phyloP scores from a whole-genome alignment of 192 early-diverging fungal species.

The Coemansia sp. region DNA sequence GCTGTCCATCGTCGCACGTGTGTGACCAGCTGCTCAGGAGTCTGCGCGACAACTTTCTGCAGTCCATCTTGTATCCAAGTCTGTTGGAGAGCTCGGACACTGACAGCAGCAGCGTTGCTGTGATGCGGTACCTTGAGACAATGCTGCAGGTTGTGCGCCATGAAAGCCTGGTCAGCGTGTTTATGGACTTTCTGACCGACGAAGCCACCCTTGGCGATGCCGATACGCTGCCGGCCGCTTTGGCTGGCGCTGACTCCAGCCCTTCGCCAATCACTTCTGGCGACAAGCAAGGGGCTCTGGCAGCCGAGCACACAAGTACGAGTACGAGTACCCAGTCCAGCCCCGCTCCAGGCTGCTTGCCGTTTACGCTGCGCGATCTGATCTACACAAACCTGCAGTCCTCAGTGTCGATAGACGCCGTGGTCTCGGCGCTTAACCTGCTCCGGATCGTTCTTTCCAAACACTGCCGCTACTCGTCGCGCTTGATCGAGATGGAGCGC shows the following conservation, averaged over 20 bases:
- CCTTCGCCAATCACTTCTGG: background rate
- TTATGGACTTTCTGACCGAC: slow-evolving; percentile 78
- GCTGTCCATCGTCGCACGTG: slow-evolving; percentile 42
- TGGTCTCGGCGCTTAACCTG: slow-evolving; percentile 80
- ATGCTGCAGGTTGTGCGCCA: slow-evolving; percentile 76
- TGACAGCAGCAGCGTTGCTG: slow-evolving; percentile 85
- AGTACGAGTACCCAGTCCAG: slow-evolving; percentile 2
- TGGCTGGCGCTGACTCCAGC: background rate
- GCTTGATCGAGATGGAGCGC: slow-evolving; percentile 72
- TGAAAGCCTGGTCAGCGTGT: slow-evolving; percentile 69
- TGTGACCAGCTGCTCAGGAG: slow-evolving; percentile 61
- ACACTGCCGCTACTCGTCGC: slow-evolving; percentile 76
- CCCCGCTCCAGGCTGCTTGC: slow-evolving; percentile 16
- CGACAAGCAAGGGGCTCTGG: background rate
- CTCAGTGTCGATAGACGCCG: slow-evolving; percentile 75
- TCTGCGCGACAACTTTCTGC: slow-evolving; percentile 77
- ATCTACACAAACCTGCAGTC: slow-evolving; percentile 88
- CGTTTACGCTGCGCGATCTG: slow-evolving; percentile 78
- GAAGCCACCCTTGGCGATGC: slow-evolving; percentile 54
- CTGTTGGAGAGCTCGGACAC: slow-evolving; percentile 86
- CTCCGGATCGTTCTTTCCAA: slow-evolving; percentile 70
- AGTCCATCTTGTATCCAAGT: slow-evolving; percentile 83
- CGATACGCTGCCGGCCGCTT: background rate
- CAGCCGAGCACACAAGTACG: background rate
- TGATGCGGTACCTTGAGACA: slow-evolving; percentile 84